A percentile compares a stretch with the other conserved stretches of the same genome.
phyloP scores from a whole-genome alignment of 345 rosid genomes.

The Erodium maritimum region DNA sequence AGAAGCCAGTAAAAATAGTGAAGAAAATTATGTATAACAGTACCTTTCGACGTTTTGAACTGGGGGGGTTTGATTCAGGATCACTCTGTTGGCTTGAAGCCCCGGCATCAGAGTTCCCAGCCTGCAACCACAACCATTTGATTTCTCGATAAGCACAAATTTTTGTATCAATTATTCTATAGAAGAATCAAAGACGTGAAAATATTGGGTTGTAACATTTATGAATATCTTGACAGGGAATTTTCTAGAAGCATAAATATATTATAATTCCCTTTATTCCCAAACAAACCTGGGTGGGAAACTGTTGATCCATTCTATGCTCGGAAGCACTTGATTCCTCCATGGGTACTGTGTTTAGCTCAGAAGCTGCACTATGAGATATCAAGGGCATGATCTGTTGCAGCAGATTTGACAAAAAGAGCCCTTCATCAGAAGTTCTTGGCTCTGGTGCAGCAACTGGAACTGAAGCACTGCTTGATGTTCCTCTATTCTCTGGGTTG shows the following conservation, averaged over 20 bases:
- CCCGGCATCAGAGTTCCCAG: slow-evolving; percentile 25
- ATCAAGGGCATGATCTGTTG: slow-evolving; percentile 51
- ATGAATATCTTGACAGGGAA: too few species aligned
- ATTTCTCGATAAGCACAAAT: neutral
- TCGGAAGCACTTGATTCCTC: slow-evolving; percentile 17
- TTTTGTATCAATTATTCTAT: neutral
- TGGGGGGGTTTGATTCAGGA: slow-evolving; percentile 25
- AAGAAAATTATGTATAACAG: too few species aligned
- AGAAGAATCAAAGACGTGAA: neutral
- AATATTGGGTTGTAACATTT: too few species aligned
- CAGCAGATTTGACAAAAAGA: slow-evolving; percentile 52
- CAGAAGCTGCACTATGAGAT: slow-evolving; percentile 25
- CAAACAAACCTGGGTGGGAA: slow-evolving; percentile 12
- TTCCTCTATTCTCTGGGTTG: slow-evolving; percentile 17
- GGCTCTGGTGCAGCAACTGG: slow-evolving; percentile 26
- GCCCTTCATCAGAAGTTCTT: slow-evolving; percentile 36
- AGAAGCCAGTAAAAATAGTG: too few species aligned
- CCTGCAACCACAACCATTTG: slow-evolving; percentile 22
- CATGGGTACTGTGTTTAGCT: slow-evolving; percentile 10
- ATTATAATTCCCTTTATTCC: too few species aligned
- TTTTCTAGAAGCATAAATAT: too few species aligned
- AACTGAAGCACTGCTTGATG: slow-evolving; percentile 13
- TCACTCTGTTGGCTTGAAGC: slow-evolving; percentile 21
- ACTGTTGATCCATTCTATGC: slow-evolving; percentile 9
- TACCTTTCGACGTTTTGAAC: slow-evolving; percentile 58